Conservation (phyloP, 345 rosid genomes). For the Angophora floribunda region DNA sequence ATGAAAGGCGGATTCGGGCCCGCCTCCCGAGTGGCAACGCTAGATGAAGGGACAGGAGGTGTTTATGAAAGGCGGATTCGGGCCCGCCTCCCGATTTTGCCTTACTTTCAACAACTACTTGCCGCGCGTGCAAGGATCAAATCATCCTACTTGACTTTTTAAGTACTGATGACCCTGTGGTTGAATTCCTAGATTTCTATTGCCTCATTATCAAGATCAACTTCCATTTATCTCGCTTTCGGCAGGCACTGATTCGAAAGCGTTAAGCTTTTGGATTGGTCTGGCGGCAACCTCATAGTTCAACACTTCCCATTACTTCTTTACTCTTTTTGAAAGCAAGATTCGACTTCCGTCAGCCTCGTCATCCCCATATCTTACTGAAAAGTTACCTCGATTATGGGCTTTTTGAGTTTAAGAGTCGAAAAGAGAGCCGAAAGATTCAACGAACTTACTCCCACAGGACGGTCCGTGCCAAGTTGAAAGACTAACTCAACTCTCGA, state of each 20-base stretch:
- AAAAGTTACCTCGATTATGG: neutral
- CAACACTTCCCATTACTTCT: neutral
- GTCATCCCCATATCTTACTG: neutral
- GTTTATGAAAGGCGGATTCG: neutral
- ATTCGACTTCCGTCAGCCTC: neutral
- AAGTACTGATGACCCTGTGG: neutral
- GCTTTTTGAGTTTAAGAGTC: neutral
- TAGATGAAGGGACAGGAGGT: neutral
- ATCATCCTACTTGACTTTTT: neutral
- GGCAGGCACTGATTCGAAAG: accelerated
- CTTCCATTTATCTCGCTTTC: neutral
- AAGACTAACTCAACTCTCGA: neutral
- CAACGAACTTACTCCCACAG: neutral
- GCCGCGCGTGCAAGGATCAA: neutral
- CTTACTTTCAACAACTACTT: neutral
- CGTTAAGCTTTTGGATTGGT: neutral
- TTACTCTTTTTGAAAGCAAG: neutral
- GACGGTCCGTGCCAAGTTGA: neutral
- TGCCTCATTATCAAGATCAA: neutral
- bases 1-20: neutral
- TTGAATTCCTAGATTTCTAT: neutral
- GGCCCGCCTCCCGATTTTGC: neutral
- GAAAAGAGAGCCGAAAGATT: neutral
- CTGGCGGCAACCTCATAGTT: neutral
- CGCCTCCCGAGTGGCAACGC: neutral